Conservation (phyloP, 1,139 yeast genomes). For the Pichia terricola region DNA sequence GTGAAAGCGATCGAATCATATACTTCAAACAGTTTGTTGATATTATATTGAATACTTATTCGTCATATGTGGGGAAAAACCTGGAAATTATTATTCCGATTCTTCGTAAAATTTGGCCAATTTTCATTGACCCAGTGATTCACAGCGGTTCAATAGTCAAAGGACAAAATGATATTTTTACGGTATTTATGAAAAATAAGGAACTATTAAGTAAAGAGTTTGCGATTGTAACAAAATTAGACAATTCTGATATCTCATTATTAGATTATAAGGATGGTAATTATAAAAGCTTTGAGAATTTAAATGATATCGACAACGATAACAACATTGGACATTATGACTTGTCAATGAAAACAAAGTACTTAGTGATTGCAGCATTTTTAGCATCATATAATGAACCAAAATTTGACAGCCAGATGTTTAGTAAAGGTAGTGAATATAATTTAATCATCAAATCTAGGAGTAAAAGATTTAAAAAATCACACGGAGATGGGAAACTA, state of each 20-base stretch:
- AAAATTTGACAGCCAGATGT: conserved; percentile 31
- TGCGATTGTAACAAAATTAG: conserved; percentile 16
- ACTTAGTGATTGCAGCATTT: conserved; percentile 41
- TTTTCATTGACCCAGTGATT: conserved; percentile 19
- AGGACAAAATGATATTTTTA: conserved; percentile 20
- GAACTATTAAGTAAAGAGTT: conserved; percentile 18
- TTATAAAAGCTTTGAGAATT: background rate
- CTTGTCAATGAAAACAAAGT: conserved; percentile 40
- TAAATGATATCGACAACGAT: background rate
- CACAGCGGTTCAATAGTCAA: conserved; percentile 12
- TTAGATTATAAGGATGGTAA: conserved; percentile 4
- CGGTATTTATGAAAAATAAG: conserved; percentile 20
- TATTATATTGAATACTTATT: conserved; percentile 22
- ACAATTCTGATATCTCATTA: conserved; percentile 10
- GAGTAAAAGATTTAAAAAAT: conserved; percentile 26
- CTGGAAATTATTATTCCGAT: conserved; percentile 20
- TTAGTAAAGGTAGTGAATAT: conserved; percentile 19
- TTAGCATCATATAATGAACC: conserved; percentile 41
- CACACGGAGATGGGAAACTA: conserved; percentile 27
- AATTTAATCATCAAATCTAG: conserved; percentile 15
- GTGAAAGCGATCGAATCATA: conserved; percentile 1
- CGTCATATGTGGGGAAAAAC: conserved; percentile 19
- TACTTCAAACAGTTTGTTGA: conserved; percentile 19
- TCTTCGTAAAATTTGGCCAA: conserved; percentile 22
- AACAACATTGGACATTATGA: conserved; percentile 24